These are phyloP conservation scores for Pugionium cornutum DNA, from an alignment of 345 rosid species.

Conservation along the genomic window DNA sequence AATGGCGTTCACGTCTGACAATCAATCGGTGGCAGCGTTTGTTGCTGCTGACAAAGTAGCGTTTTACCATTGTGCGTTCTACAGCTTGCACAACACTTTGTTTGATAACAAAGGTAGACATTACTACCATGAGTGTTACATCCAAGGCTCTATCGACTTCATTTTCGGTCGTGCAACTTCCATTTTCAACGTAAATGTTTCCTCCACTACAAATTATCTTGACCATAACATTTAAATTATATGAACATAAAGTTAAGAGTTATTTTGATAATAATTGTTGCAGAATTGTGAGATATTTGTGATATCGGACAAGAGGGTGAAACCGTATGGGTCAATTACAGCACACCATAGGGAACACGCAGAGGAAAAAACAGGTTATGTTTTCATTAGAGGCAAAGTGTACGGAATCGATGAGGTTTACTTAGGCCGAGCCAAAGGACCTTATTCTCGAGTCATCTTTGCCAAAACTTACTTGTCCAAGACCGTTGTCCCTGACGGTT, in stretches of 20 bases:
- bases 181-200: slow-evolving; percentile 51
- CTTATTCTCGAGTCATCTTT: slow-evolving; percentile 65
- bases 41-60: slow-evolving; percentile 81
- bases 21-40: slow-evolving; percentile 89
- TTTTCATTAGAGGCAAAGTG: slow-evolving; percentile 68
- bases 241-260: too few species aligned
- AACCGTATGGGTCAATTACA: slow-evolving; percentile 73
- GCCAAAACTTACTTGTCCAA: slow-evolving; percentile 70
- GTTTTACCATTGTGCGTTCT: slow-evolving; percentile 87
- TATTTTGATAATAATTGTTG: background rate
- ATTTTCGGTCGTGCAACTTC: slow-evolving; percentile 92
- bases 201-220: slow-evolving; percentile 2
- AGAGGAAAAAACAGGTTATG: slow-evolving; percentile 62
- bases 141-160: slow-evolving; percentile 93
- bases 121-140: slow-evolving; percentile 75
- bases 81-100: slow-evolving; percentile 86
- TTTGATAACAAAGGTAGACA: slow-evolving; percentile 96
- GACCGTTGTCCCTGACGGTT: slow-evolving; percentile 65
- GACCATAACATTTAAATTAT: background rate
- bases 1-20: slow-evolving; percentile 85
- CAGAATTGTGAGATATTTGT: slow-evolving; percentile 81
- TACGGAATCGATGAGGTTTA: slow-evolving; percentile 66
- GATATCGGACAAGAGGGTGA: slow-evolving; percentile 66
- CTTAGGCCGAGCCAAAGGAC: slow-evolving; percentile 77
- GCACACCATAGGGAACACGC: slow-evolving; percentile 64